Base-by-base conservation (phyloP, 129 eudicot species). In the Lonicera japonica region DNA sequence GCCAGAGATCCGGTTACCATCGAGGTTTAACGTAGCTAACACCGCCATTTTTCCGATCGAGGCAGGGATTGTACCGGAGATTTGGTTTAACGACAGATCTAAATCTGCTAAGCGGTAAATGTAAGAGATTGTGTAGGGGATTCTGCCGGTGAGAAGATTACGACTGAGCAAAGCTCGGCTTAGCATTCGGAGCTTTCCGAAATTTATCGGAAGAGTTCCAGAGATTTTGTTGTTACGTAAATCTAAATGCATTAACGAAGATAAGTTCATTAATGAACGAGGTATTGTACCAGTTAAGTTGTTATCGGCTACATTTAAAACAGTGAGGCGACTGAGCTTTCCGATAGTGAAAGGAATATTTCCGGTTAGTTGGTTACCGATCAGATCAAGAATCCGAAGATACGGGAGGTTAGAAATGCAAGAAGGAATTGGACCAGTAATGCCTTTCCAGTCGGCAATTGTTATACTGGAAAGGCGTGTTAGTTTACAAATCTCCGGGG, bases 361-460 rank as follows among this genome's bases (percentile, higher is more conserved):
- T 16, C 99, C 99, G 65, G 89, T 47, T 66, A 92, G 61, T 60
- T 59, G 54, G 78, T 88, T 92, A 0, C 99, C 99, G 58, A 92
- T 66, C 12, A 92, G 58, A 64, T 92, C 96, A 8, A 92, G 74
- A 36, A 73, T 67, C 11, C 99, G 84, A 4, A 92, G 91, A 46
- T 66, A 82, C 3, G 83, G 84, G 21, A 87, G 71, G 14, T 74
- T 48, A 5, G 89, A 39, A 23, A 92, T 79, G 61, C 96, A 92
- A 3, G 65, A 39, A 0, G 98, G 96, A 40, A 92, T 92, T 2
- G 66, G 52, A 11, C 98, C 98, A 5, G 98, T 64, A 67, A 92
- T 92, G 40, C 91, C 95, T 72, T 92, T 92, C 98, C 96, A 92
- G 24, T 92, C 98, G 0, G 98, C 89, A 8, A 92, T 69, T 14